These are phyloP conservation scores for Acanthamoeba royreba DNA, from an alignment of 208 protist genomes.

Conservation along the genomic window DNA sequence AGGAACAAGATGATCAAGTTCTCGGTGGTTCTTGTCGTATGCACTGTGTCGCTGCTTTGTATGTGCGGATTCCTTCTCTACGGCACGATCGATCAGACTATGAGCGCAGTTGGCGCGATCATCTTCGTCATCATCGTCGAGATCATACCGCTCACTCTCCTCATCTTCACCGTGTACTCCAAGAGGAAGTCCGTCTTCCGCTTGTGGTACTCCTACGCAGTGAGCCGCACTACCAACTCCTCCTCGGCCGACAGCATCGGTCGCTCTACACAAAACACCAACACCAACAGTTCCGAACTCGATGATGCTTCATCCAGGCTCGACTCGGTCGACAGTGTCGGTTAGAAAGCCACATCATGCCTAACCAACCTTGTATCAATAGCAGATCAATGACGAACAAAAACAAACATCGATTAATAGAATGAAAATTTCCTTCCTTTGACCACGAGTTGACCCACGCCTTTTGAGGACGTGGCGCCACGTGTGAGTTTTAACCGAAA, in stretches of 20 bases:
- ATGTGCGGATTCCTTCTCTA: conserved; percentile 29
- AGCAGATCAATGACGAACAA: too few relatives aligned
- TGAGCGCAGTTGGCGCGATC: not conserved
- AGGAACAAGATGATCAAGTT: conserved; percentile 17
- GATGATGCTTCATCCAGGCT: too few relatives aligned
- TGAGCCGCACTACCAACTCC: not conserved
- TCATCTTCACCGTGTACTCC: conserved; percentile 37
- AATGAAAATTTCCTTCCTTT: too few relatives aligned
- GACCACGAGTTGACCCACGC: too few relatives aligned
- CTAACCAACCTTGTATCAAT: too few relatives aligned
- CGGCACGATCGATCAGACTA: not conserved
- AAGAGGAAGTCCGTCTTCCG: not conserved
- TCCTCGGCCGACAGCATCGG: not conserved
- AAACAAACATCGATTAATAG: too few relatives aligned
- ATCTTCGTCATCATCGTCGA: conserved; percentile 11
- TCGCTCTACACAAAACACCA: too few relatives aligned
- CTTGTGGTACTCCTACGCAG: not conserved
- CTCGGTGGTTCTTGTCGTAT: not conserved
- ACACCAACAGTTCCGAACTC: not conserved
- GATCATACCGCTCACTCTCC: not conserved
- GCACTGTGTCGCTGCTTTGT: not conserved
- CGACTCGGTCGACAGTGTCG: too few relatives aligned
- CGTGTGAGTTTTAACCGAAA: too few relatives aligned
- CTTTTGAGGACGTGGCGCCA: too few relatives aligned
- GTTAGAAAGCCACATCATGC: too few relatives aligned